Base-by-base conservation (phyloP, 495 filamentous ascomycete species). In the Penicillium verhagenii region DNA sequence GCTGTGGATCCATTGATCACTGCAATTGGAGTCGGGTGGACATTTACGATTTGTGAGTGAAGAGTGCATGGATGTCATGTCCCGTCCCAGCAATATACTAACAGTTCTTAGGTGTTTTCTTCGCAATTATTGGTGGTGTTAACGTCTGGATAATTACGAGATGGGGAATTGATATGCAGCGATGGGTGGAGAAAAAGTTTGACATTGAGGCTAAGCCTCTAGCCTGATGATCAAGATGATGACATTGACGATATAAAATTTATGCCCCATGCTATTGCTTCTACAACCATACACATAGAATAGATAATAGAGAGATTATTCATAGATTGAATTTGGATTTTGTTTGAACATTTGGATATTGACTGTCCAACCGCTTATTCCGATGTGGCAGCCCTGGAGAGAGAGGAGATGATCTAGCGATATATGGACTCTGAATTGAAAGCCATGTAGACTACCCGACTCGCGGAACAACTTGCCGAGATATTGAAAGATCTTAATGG, bases 11-110 rank as follows among this genome's bases (percentile, higher is more conserved):
- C 87, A 11, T 70, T 86, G 18, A 81, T 90, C 39, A 64, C 83
- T 47, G 72, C 62, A 33, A 88, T 90, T 53, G 87, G 86, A 3
- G 85, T 90, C 3, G 88, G 88, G 1, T 88, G 68, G 69, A 70
- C 73, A 43, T 78, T 76, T 66, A 76, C 73, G 0, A 74, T 78
- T 46, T 72, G 74, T 78, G 54, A 58, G 72, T 66, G n/a, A n/a
- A n/a, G n/a, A n/a, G n/a, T n/a, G n/a, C n/a, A n/a, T 43, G 47
- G 26, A n/a, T 26, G 18, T 1, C 20, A 9, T 33, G 19, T 18
- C 11, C 6, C 45, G 37, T 20, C 24, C 19, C 10, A 38, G 16
- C 8, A 38, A 8, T 3, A n/a, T 50, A 53, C 55, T 53, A 52
- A 53, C 20, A 24, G 2, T 42, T 20, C 50, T 4, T 46, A 76